Evolutionary conservation across 1,284 basidiomycete genomes (phyloP), one percentile per base, ranked within the genome.

Genomic region (Tilletia setariae): DNA sequence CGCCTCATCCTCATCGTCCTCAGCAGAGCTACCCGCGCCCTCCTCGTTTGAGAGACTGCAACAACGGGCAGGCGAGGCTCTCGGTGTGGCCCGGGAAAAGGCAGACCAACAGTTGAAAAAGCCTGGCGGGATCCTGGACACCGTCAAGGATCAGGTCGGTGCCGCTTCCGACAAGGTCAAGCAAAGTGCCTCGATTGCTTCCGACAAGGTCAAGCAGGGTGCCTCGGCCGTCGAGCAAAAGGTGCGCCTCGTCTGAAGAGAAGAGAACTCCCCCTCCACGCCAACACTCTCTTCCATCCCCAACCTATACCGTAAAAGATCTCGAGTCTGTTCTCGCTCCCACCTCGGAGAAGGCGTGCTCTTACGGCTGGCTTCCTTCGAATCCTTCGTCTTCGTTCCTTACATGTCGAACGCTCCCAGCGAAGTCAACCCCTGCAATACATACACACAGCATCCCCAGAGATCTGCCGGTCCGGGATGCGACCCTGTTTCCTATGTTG

Each of bases 1-100:
- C 78, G 85, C 70, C 78, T 78, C 66, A 76, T 81, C 74, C 82
- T 68, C 84, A 84, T 35, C 76, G 80, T n/a, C 84, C 84, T 21
- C 40, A 70, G 28, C 66, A 68, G 16, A 67, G 69, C 43, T 69
- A 66, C 65, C 67, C 61, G 74, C 75, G 13, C 70, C 72, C 35
- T 73, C 77, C 25, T 72, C 75, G 23, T 76, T 81, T 23, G 75
- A 77, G 66, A 72, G 73, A 66, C 65, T 81, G 35, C 76, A 76
- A 65, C 74, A 79, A 69, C 75, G 75, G 49, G 77, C 79, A 1
- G 78, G 79, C 21, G 79, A 80, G 67, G 73, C 76, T 25, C 69
- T 81, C 51, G 74, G 75, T 40, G 67, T 70, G 49, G 75, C 78
- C 40, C 74, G 72, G 67, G 71, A 73, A 16, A 71, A 78, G 69